A percentile compares a stretch with the other conserved stretches of the same genome.
phyloP scores from a whole-genome alignment of 2,329 filamentous ascomycete species.

The Cladosporium oxysporum region DNA sequence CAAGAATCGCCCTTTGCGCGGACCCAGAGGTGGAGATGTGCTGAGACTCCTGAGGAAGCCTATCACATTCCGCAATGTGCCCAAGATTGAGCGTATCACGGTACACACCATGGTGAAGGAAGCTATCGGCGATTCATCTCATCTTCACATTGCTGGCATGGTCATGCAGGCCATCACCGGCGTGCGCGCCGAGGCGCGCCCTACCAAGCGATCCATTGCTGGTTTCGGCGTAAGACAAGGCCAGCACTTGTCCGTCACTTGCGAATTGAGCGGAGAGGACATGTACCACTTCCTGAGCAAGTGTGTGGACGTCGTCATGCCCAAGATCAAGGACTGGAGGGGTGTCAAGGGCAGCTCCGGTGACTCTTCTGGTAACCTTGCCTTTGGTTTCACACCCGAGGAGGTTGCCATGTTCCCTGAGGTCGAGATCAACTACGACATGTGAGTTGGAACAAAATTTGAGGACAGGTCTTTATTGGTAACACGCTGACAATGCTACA shows the following conservation, averaged over 20 bases:
- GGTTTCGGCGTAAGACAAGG: slow-evolving; percentile 74
- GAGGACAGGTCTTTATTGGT: neutral
- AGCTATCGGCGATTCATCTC: slow-evolving; percentile 69
- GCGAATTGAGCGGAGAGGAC: slow-evolving; percentile 72
- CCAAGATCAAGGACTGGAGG: slow-evolving; percentile 93
- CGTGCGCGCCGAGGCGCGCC: slow-evolving; percentile 69
- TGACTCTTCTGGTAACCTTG: slow-evolving; percentile 84
- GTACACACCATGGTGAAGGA: slow-evolving; percentile 73
- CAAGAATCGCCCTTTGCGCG: slow-evolving; percentile 82
- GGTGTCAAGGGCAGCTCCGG: slow-evolving; percentile 77
- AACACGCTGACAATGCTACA: slow-evolving; percentile 41
- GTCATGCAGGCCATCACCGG: slow-evolving; percentile 84
- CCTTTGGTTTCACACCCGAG: slow-evolving; percentile 74
- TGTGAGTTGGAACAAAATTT: slow-evolving; percentile 58
- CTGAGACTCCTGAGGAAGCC: slow-evolving; percentile 68
- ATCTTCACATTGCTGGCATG: slow-evolving; percentile 80
- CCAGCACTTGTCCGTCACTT: slow-evolving; percentile 73
- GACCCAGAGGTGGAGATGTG: slow-evolving; percentile 75
- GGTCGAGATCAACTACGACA: slow-evolving; percentile 89
- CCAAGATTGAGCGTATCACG: slow-evolving; percentile 76
- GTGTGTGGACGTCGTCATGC: slow-evolving; percentile 84
- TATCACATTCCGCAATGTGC: slow-evolving; percentile 79
- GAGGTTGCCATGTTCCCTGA: slow-evolving; percentile 86
- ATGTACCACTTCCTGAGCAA: slow-evolving; percentile 92
- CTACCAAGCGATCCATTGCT: slow-evolving; percentile 68